Conservation (phyloP, 2,329 filamentous ascomycete species). For the Xylaria arbuscula region DNA sequence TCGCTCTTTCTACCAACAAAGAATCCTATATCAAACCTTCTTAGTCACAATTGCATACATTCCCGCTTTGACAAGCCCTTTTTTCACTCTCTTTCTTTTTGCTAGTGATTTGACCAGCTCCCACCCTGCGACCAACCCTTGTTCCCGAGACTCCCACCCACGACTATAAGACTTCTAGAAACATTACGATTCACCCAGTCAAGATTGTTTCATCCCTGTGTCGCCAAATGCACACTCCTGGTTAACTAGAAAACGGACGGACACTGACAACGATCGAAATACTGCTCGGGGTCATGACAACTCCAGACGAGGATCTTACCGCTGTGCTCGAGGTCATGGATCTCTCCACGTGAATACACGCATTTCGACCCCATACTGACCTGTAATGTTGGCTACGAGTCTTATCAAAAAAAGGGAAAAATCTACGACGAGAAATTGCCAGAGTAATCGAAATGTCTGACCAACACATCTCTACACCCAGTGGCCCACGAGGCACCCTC, state of each 20-base stretch:
- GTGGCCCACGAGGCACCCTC: conserved; percentile 52
- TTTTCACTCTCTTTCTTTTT: conserved; percentile 1
- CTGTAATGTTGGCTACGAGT: conserved; percentile 40
- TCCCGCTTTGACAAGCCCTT: conserved; percentile 6
- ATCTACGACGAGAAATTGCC: conserved; percentile 32
- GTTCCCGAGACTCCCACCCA: conserved; percentile 40
- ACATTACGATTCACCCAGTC: conserved; percentile 36
- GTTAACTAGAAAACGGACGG: conserved; percentile 33
- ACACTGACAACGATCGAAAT: conserved; percentile 29
- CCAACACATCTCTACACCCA: conserved; percentile 49
- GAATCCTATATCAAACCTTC: conserved; percentile 4
- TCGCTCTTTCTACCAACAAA: conserved; percentile 27
- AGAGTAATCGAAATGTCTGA: conserved; percentile 51
- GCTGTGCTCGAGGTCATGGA: conserved; percentile 43
- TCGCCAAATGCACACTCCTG: conserved; percentile 23
- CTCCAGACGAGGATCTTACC: conserved; percentile 38
- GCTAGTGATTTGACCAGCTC: conserved; percentile 10
- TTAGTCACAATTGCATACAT: conserved; percentile 4
- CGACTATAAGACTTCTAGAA: conserved; percentile 39
- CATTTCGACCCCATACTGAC: conserved; percentile 34
- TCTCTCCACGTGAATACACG: conserved; percentile 40
- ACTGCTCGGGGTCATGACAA: conserved; percentile 42
- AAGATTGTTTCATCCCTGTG: conserved; percentile 33
- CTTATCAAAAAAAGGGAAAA: conserved; percentile 31
- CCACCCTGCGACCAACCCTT: conserved; percentile 39